These are phyloP conservation scores for Mortierella hygrophila DNA, from an alignment of 192 early-diverging fungal species.

Conservation along the genomic window DNA sequence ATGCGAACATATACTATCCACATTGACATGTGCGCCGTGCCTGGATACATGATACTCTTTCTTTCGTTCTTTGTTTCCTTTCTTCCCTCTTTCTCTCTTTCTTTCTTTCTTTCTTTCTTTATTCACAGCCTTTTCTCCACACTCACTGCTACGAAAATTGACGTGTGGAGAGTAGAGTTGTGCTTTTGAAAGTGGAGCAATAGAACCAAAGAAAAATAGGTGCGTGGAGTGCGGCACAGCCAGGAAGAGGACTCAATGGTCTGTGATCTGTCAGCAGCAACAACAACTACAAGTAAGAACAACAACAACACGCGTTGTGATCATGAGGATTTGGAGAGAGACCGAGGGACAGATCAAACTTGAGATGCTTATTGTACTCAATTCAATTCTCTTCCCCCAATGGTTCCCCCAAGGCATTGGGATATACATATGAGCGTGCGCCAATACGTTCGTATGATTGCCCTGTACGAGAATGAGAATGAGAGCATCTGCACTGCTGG, in stretches of 20 bases:
- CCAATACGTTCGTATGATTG: neutral
- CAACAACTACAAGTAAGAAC: neutral
- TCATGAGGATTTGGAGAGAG: no score
- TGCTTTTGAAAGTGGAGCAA: neutral
- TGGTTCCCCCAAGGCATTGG: neutral
- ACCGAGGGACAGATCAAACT: neutral
- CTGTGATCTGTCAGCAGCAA: slow-evolving; percentile 7
- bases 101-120: neutral
- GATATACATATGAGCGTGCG: neutral
- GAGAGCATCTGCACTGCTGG: neutral
- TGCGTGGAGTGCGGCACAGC: neutral
- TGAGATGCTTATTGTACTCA: neutral
- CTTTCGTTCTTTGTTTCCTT: neutral
- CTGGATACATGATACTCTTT: neutral
- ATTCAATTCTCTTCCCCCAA: neutral
- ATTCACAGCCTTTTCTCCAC: neutral
- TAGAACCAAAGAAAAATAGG: neutral
- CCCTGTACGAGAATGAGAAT: neutral
- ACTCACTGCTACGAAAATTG: neutral
- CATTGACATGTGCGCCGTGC: neutral
- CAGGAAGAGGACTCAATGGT: neutral
- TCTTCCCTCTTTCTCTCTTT: neutral
- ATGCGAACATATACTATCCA: no score
- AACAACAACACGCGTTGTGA: neutral
- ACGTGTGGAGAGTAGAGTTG: neutral